Conservation (phyloP, 1,139 yeast species). For the Scheffersomyces illinoinensis region DNA sequence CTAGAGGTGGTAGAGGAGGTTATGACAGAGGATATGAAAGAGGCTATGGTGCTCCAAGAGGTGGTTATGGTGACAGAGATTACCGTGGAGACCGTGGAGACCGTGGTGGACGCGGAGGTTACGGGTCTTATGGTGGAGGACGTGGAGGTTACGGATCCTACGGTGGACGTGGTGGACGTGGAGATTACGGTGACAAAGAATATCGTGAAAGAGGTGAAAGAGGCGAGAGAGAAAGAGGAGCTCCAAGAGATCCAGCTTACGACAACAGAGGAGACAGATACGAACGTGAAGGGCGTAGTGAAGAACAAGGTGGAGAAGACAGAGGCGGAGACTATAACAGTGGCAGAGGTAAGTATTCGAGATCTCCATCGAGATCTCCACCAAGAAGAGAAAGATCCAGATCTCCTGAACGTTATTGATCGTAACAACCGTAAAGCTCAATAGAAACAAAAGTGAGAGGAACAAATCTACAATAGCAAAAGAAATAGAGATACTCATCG, state of each 20-base stretch:
- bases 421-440: not conserved
- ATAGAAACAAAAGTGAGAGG: not conserved
- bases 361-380: slow-evolving; percentile 46
- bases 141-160: slow-evolving; percentile 13
- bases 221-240: slow-evolving; percentile 12
- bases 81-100: slow-evolving; percentile 18
- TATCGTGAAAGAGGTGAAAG: slow-evolving; percentile 16
- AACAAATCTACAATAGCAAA: not conserved
- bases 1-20: slow-evolving; percentile 11
- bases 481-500: not conserved
- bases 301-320: slow-evolving; percentile 10
- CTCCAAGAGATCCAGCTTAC: slow-evolving; percentile 24
- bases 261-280: slow-evolving; percentile 17
- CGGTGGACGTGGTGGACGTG: slow-evolving; percentile 7
- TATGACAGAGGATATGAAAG: slow-evolving; percentile 5
- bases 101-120: slow-evolving; percentile 18
- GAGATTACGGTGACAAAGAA: slow-evolving; percentile 7
- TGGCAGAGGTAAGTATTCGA: slow-evolving; percentile 33
- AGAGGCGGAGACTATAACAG: slow-evolving; percentile 11
- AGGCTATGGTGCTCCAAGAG: slow-evolving; percentile 9
- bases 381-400: slow-evolving; percentile 37
- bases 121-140: slow-evolving; percentile 14
- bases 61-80: slow-evolving; percentile 23
- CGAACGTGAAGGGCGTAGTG: slow-evolving; percentile 14
- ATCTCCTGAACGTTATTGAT: slow-evolving; percentile 37